These are phyloP conservation scores for Arxiozyma slooffiae DNA, from an alignment of 1,139 yeast genomes.

Conservation along the genomic window DNA sequence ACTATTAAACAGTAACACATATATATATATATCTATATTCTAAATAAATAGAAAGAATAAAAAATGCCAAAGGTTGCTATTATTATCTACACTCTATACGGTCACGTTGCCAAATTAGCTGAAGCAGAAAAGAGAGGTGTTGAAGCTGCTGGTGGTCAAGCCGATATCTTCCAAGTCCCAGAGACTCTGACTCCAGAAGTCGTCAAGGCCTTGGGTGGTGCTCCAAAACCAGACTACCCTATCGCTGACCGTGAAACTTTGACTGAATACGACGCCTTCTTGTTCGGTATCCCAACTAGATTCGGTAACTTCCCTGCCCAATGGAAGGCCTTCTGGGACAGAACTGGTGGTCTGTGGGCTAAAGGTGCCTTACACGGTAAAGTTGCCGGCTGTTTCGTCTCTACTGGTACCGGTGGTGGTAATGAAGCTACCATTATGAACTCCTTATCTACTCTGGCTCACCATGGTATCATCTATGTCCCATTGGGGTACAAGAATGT, in stretches of 20 bases:
- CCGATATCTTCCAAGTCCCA: constrained; percentile 66
- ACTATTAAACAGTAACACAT: background rate
- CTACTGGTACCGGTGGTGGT: constrained; percentile 80
- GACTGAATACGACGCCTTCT: constrained; percentile 57
- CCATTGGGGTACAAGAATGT: constrained; percentile 70
- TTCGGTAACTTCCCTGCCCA: constrained; percentile 77
- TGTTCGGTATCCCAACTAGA: constrained; percentile 79
- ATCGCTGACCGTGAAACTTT: constrained; percentile 53
- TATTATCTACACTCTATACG: constrained; percentile 73
- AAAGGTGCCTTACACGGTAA: constrained; percentile 65
- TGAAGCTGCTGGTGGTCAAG: constrained; percentile 62
- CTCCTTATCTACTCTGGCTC: constrained; percentile 57
- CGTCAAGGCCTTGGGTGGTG: constrained; percentile 52
- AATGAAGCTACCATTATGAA: constrained; percentile 64
- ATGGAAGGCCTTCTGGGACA: constrained; percentile 72
- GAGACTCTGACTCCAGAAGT: constrained; percentile 68
- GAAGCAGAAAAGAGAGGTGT: constrained; percentile 62
- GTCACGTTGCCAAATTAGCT: constrained; percentile 64
- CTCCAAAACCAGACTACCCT: constrained; percentile 60
- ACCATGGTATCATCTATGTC: constrained; percentile 70
- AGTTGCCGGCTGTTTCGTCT: constrained; percentile 63
- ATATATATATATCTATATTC: background rate
- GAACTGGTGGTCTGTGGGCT: constrained; percentile 79
- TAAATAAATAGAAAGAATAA: no score
- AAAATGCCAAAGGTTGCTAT: constrained; percentile 38